Evolutionary conservation across 176 grass and related monocot genomes (phyloP).

Genomic region (Calamus simplicifolius): DNA sequence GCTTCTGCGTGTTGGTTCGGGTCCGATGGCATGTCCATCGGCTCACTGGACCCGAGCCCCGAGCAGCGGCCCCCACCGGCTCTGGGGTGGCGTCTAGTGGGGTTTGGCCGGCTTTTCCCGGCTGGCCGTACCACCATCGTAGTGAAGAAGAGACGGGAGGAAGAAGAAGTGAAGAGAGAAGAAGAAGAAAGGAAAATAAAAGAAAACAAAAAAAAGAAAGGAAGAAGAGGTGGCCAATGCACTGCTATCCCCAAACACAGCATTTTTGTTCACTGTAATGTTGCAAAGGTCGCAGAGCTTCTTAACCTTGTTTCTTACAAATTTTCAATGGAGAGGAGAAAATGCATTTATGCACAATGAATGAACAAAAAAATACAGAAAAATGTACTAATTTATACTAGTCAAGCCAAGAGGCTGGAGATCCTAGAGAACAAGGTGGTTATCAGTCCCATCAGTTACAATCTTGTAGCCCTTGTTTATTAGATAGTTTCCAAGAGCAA

Average conservation of each 20-base stretch:
- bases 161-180: no score
- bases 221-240: no score
- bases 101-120: no score
- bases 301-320: constrained; percentile 89
- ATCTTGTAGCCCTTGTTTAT: constrained; percentile 99
- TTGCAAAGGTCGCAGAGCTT: constrained; percentile 90
- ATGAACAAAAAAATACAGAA: not conserved
- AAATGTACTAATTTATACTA: constrained; percentile 34
- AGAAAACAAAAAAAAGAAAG: no score
- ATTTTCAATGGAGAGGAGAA: not conserved
- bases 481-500: constrained; percentile 83
- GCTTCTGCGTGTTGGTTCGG: no score
- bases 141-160: no score
- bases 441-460: constrained; percentile 97
- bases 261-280: constrained; percentile 98
- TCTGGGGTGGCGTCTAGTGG: no score
- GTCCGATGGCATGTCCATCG: no score
- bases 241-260: constrained; percentile 96
- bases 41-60: no score
- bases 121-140: no score
- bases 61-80: no score
- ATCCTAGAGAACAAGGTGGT: constrained; percentile 98
- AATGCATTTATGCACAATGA: not conserved
- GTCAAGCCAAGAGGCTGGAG: constrained; percentile 94
- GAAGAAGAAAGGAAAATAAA: no score